Base-by-base conservation (phyloP, 2,329 filamentous ascomycete genomes). In the Aspergillus pseudoterreus region DNA sequence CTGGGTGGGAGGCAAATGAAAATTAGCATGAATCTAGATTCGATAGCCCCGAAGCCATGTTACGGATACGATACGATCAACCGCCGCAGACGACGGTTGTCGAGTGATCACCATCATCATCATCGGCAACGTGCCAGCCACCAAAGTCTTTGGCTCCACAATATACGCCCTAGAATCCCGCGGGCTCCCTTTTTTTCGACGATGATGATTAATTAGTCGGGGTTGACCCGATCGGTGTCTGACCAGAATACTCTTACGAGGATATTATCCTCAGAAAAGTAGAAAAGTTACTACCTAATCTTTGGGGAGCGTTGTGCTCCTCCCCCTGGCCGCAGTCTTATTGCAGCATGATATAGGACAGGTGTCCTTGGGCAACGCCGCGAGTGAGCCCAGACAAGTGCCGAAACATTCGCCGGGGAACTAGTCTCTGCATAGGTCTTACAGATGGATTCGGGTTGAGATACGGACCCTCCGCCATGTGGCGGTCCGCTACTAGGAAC, bases 381-480 rank as follows among this genome's bases (percentile, higher is more conserved):
- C 33, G 11, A 30, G 27, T n/a, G n/a, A n/a, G 35, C 14, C 14
- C 35, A 39, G 19, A n/a, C 22, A 41, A 48, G 36, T 48, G 15
- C 46, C 46, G 38, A 43, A 36, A 43, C 38, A 43, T 19, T 24
- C 45, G 43, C 46, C 30, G 30, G 22, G 46, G 46, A 35, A 35
- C 36, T 48, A 48, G 46, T 24, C 19, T 24, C 15, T 48, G 24
- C 44, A 39, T 35, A 10, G 27, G 8, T 9, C 8, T 30, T 30
- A 30, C 27, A 30, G 27, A 30, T 30, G 27, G 27, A 30, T 30
- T 10, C 27, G 27, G 27, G 33, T 48, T 48, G 43, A 48, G 27
- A 43, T 30, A 2, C 27, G 10, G 27, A 30, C 27, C 27, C 46
- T 48, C 46, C n/a, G 46, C 46, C 46, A 48, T 48, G 46, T 43